Evolutionary conservation across 2,329 filamentous ascomycete genomes (phyloP).

Genomic region (Cercospora brassicicola): DNA sequence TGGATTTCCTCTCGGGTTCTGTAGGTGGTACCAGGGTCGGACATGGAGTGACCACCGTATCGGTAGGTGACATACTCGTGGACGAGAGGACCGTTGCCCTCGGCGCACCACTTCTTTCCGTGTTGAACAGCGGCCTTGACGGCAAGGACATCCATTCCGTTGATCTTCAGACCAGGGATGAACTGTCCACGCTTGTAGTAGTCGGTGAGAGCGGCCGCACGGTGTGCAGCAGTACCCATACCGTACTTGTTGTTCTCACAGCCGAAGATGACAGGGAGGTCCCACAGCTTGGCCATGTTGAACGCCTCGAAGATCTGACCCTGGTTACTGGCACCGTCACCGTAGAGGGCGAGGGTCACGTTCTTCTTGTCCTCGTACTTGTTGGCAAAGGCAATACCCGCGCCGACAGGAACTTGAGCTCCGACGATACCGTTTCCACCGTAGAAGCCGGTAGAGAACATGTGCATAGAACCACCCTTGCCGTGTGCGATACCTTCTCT

Average conservation of each 20-base stretch:
- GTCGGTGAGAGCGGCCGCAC: constrained; percentile 92
- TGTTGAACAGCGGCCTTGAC: constrained; percentile 95
- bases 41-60: constrained; percentile 99
- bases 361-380: constrained; percentile 88
- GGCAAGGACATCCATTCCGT: constrained; percentile 98
- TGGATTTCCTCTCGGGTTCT: constrained; percentile 97
- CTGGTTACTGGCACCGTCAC: constrained; percentile 98
- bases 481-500: constrained; percentile 96
- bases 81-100: constrained; percentile 88
- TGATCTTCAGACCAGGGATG: constrained; percentile 98
- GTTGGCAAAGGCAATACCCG: constrained; percentile 94
- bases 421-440: constrained; percentile 99
- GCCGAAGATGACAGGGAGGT: constrained; percentile 89
- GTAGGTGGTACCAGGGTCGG: constrained; percentile 98
- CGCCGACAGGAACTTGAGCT: constrained; percentile 95
- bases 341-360: constrained; percentile 85
- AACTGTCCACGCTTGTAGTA: constrained; percentile 99
- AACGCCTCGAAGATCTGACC: constrained; percentile 99
- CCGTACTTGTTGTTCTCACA: constrained; percentile 99
- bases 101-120: constrained; percentile 80
- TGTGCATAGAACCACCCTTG: constrained; percentile 99
- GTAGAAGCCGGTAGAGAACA: constrained; percentile 98
- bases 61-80: constrained; percentile 99
- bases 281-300: constrained; percentile 99
- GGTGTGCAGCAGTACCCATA: constrained; percentile 95